These are phyloP conservation scores for Pichia ethanolica DNA, from an alignment of 805 yeast genomes.

Conservation along the genomic window DNA sequence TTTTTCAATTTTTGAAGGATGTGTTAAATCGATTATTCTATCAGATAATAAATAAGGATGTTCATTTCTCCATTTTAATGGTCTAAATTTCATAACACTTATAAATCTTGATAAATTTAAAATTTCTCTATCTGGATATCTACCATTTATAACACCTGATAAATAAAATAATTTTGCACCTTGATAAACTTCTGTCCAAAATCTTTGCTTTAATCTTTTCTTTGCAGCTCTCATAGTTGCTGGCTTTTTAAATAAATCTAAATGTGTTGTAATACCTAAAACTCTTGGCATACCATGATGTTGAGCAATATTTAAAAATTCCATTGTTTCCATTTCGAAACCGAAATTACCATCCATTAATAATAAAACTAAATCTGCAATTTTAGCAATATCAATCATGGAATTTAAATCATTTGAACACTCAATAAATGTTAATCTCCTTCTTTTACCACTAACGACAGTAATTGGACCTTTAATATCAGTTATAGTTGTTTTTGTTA, in stretches of 20 bases:
- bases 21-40: constrained; percentile 85
- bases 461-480: constrained; percentile 96
- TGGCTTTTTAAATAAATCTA: constrained; percentile 87
- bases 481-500: constrained; percentile 75
- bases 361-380: constrained; percentile 84
- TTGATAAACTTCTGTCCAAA: constrained; percentile 98
- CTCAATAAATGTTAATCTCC: constrained; percentile 88
- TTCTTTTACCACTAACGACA: constrained; percentile 88
- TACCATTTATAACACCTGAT: constrained; percentile 92
- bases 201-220: constrained; percentile 84
- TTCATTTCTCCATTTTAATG: constrained; percentile 98
- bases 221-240: constrained; percentile 86
- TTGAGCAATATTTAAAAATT: constrained; percentile 88
- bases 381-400: constrained; percentile 93
- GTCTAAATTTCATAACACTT: constrained; percentile 96
- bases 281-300: constrained; percentile 99
- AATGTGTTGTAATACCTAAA: constrained; percentile 89
- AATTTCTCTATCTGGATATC: constrained; percentile 96
- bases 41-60: constrained; percentile 93
- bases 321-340: constrained; percentile 99
- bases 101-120: constrained; percentile 86
- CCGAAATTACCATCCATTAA: constrained; percentile 97
- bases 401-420: constrained; percentile 88
- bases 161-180: constrained; percentile 95
- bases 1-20: constrained; percentile 71